These are phyloP conservation scores for Omphalotus guepiniiformis DNA, from an alignment of 768 basidiomycete genomes.

Conservation along the genomic window DNA sequence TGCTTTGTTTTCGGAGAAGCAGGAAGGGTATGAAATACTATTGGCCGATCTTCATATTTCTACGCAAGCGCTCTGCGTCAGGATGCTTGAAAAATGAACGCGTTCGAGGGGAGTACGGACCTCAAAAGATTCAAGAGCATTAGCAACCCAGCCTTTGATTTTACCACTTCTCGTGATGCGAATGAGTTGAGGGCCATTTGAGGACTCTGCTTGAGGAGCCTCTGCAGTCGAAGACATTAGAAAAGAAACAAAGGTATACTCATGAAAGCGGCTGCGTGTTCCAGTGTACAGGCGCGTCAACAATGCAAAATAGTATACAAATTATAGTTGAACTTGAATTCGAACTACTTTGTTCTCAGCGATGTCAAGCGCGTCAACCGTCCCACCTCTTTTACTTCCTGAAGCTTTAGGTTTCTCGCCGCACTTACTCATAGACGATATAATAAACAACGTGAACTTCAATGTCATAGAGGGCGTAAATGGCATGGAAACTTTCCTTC, in stretches of 20 bases:
- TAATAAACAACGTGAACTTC: constrained; percentile 79
- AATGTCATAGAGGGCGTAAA: constrained; percentile 75
- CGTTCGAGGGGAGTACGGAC: constrained; percentile 27
- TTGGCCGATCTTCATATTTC: constrained; percentile 43
- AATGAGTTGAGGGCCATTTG: constrained; percentile 19
- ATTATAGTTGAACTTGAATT: background rate
- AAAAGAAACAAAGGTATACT: background rate
- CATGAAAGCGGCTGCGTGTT: background rate
- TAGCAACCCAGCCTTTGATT: constrained; percentile 47
- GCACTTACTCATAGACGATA: constrained; percentile 80
- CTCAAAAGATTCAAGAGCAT: constrained; percentile 50
- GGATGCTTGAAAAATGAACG: background rate
- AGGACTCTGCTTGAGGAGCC: background rate
- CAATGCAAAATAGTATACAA: background rate
- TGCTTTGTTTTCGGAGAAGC: no score
- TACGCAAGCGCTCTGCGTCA: constrained; percentile 17
- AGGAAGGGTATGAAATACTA: constrained; percentile 61
- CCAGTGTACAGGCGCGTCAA: no score
- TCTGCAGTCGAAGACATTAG: background rate
- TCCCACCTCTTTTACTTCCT: constrained; percentile 50
- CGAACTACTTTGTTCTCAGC: background rate
- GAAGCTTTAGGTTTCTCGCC: constrained; percentile 84
- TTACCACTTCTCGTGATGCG: constrained; percentile 57
- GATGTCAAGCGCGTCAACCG: constrained; percentile 4
- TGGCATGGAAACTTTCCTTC: constrained; percentile 74